A percentile compares a stretch with the other conserved stretches of the same genome.
Conservation (phyloP, 1,284 basidiomycete genomes). For the Microbotryomycetes sp. region DNA sequence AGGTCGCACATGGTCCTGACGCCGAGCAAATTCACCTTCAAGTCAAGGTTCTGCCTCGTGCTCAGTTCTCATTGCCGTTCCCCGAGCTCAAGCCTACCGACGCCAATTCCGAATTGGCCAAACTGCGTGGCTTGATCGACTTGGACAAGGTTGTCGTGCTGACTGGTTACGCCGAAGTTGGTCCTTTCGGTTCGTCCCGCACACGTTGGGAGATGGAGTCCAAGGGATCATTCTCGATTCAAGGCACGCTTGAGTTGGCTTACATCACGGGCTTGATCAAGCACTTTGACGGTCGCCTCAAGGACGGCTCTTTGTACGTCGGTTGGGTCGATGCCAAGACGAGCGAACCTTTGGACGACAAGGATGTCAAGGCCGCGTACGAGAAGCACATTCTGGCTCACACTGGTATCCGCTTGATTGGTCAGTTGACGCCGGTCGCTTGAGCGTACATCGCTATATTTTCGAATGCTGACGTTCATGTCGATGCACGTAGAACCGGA, state of each 20-base stretch:
- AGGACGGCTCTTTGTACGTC: slow-evolving; percentile 84
- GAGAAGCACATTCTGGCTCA: slow-evolving; percentile 90
- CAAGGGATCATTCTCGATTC: slow-evolving; percentile 84
- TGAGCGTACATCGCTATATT: neutral
- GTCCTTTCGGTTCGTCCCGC: slow-evolving; percentile 96
- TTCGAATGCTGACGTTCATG: slow-evolving; percentile 21
- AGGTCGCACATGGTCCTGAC: slow-evolving; percentile 79
- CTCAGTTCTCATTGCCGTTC: slow-evolving; percentile 95
- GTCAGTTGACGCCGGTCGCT: slow-evolving; percentile 48
- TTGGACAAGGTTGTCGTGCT: slow-evolving; percentile 92
- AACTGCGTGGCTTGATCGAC: slow-evolving; percentile 80
- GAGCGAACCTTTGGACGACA: slow-evolving; percentile 96
- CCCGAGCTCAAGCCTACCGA: slow-evolving; percentile 58
- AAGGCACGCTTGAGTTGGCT: slow-evolving; percentile 97
- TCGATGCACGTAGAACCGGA: slow-evolving; percentile 71
- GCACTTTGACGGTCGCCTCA: slow-evolving; percentile 93
- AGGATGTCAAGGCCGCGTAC: slow-evolving; percentile 87
- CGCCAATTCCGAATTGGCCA: slow-evolving; percentile 62
- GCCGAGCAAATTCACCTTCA: slow-evolving; percentile 91
- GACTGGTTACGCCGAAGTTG: slow-evolving; percentile 94
- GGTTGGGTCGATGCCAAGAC: slow-evolving; percentile 96
- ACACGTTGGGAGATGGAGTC: slow-evolving; percentile 99
- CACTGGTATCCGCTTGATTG: slow-evolving; percentile 91
- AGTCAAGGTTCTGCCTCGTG: slow-evolving; percentile 85
- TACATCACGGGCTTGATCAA: slow-evolving; percentile 99